Conservation (phyloP, 2,329 filamentous ascomycete species). For the Colletotrichum lindemuthianum region DNA sequence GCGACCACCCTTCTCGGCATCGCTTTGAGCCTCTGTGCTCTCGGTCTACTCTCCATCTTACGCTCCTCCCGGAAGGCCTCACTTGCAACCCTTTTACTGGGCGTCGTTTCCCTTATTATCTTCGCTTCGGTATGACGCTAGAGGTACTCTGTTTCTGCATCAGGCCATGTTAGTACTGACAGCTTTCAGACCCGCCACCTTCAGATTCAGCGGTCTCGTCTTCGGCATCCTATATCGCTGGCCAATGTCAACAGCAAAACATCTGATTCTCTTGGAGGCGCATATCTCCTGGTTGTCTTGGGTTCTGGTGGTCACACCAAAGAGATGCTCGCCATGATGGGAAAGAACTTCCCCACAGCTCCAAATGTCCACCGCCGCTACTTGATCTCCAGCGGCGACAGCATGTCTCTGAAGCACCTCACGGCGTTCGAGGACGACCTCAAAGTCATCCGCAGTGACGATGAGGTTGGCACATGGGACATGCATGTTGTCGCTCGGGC, state of each 20-base stretch:
- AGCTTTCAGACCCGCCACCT: slow-evolving; percentile 20
- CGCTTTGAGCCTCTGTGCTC: slow-evolving; percentile 14
- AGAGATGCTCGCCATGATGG: slow-evolving; percentile 90
- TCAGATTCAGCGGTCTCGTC: slow-evolving; percentile 22
- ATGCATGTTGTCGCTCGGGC: slow-evolving; percentile 79
- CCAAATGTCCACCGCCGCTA: slow-evolving; percentile 78
- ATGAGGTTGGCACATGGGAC: slow-evolving; percentile 63
- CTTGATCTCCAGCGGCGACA: slow-evolving; percentile 83
- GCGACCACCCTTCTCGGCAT: slow-evolving; percentile 26
- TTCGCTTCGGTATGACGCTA: slow-evolving; percentile 44
- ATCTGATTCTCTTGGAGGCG: slow-evolving; percentile 40
- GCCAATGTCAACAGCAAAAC: slow-evolving; percentile 1
- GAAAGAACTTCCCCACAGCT: slow-evolving; percentile 63
- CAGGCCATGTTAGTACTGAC: background rate
- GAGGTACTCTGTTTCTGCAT: no score
- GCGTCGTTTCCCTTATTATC: slow-evolving; percentile 35
- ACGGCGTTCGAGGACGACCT: slow-evolving; percentile 60
- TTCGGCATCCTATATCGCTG: slow-evolving; percentile 20
- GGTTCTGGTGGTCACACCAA: slow-evolving; percentile 95
- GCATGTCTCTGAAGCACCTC: slow-evolving; percentile 72
- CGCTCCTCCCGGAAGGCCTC: slow-evolving; percentile 27
- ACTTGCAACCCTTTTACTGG: slow-evolving; percentile 8
- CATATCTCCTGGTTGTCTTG: slow-evolving; percentile 81
- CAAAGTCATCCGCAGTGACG: slow-evolving; percentile 37
- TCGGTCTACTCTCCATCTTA: slow-evolving; percentile 21